A percentile compares a stretch with the other conserved stretches of the same genome.
Conservation (phyloP, 306 rosid species). For the Abrus pulchellus region DNA sequence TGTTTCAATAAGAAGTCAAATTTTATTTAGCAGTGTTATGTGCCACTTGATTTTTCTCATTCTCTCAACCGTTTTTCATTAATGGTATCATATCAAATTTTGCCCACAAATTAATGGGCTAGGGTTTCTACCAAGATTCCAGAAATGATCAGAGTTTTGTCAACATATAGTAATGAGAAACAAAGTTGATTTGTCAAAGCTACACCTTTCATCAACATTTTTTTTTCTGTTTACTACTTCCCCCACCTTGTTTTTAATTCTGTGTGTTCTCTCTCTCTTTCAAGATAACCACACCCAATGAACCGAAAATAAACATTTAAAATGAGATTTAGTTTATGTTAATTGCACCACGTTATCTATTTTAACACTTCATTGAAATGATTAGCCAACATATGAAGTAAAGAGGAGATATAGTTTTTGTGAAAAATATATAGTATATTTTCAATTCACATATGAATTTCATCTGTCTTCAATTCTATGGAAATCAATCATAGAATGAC, state of each 20-base stretch:
- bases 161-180: conserved; percentile 2
- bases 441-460: neutral
- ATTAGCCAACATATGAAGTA: conserved; percentile 6
- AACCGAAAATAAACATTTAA: conserved; percentile 7
- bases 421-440: neutral
- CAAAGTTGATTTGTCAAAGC: conserved; percentile 15
- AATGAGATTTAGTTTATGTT: neutral
- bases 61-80: conserved; percentile 46
- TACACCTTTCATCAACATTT: neutral
- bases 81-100: conserved; percentile 5
- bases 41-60: conserved; percentile 26
- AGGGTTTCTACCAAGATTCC: neutral
- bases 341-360: conserved; percentile 40
- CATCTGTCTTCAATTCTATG: neutral
- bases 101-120: conserved; percentile 1
- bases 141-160: neutral
- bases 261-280: neutral
- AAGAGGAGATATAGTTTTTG: neutral
- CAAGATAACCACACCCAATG: neutral
- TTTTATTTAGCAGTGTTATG: neutral
- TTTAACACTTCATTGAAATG: conserved; percentile 18
- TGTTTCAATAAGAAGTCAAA: conserved; percentile 19
- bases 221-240: neutral
- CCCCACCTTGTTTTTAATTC: neutral
- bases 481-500: neutral